Percentiles rank a stretch among this genome's conserved stretches.
Evolutionary conservation across 306 rosid genomes (phyloP).

Genomic region (Ammopiptanthus mongolicus): DNA sequence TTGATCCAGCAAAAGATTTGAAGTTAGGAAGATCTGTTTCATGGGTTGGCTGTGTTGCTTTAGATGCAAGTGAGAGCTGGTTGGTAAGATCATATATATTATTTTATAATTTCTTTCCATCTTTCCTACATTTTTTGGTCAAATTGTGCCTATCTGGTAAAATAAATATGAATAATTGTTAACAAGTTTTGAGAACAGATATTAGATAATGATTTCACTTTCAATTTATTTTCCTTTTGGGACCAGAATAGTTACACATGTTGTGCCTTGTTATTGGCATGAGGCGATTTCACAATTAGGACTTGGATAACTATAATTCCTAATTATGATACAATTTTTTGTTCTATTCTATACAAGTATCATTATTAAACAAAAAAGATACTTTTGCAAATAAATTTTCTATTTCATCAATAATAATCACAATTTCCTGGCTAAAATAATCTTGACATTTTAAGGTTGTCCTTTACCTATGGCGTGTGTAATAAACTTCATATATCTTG

Average conservation of each 20-base stretch:
- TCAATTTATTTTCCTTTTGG: not conserved
- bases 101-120: not conserved
- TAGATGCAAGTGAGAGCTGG: conserved; percentile 95
- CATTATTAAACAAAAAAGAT: not conserved
- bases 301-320: not conserved
- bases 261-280: not conserved
- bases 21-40: conserved; percentile 52
- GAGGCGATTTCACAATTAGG: not conserved
- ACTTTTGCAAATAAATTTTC: not conserved
- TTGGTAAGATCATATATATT: conserved; percentile 55
- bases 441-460: not conserved
- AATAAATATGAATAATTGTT: conserved; percentile 1
- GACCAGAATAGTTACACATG: not conserved
- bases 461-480: not conserved
- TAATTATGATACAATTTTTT: conserved; percentile 6
- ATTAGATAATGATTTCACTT: not conserved
- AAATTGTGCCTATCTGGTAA: not conserved
- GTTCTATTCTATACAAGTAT: not conserved
- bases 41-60: conserved; percentile 65
- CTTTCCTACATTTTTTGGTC: not conserved
- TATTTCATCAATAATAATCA: not conserved
- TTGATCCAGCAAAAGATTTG: conserved; percentile 58
- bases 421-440: not conserved
- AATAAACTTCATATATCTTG: not conserved
- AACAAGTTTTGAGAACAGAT: conserved; percentile 1